Base-by-base conservation (phyloP, 2,329 filamentous ascomycete species). In the Penicillium occitanis region DNA sequence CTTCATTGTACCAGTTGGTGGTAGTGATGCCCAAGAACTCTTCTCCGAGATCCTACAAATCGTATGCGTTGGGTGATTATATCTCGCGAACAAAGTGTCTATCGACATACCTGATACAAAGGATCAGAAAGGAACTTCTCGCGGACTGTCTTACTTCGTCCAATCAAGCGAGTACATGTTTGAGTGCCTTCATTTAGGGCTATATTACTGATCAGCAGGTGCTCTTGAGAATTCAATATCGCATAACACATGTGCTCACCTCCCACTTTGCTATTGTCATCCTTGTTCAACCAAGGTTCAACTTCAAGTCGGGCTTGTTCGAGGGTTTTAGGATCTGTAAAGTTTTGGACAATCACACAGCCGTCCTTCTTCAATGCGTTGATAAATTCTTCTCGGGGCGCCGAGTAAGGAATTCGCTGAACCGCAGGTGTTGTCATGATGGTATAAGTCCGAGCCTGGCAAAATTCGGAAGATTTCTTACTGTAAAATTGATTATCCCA, bases 1-100 rank as follows among this genome's bases (percentile, higher is more conserved):
- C 68, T 42, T 65, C 64, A 3, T 73, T 73, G 63, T 78, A 76
- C 71, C 73, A 80, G 37, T 73, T 72, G 7, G 71, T 76, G 1
- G 77, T 78, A 61, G 74, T 72, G 7, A 79, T 67, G 5, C 71
- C 71, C 37, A 80, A 71, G 64, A 80, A 79, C 62, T 78, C 70
- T n/a, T 75, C 74, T 40, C 71, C 73, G 50, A 75, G 66, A 51
- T 70, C 70, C 68, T 75, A 10, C 5, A 44, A 3, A 44, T 60
- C 13, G 11, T 44, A 8, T 8, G 14, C 19, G 37, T 11, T 14
- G 8, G 13, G 14, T 40, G 4, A 40, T 14, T 11, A 40, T 14
- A 40, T 40, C 37, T 40, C 37, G 33, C 33, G 13, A 4, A 14
- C 13, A 17, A 40, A 14, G 1, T 5, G 19, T 19, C 17, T n/a